Base-by-base conservation (phyloP, 2,329 filamentous ascomycete species). In the Dothideomycetidae sp. region DNA sequence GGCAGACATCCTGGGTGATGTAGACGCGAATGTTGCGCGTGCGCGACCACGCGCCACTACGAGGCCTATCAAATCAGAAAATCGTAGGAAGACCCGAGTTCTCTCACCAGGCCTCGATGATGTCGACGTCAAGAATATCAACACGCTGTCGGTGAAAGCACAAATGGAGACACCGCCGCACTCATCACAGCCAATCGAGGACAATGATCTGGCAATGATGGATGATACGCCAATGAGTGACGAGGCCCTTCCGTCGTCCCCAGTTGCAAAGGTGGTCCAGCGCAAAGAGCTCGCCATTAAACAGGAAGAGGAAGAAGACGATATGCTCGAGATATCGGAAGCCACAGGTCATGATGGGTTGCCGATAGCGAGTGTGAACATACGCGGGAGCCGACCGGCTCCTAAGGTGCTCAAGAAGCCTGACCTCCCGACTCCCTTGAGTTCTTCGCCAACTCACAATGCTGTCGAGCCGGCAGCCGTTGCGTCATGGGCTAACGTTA, bases 151-250 rank as follows among this genome's bases (percentile, higher is more conserved):
- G 5, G 30, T 28, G 14, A 18, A 16, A 5, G 21, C 28, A 7
- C 39, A 33, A 17, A 36, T 30, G 16, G 39, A 41, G 32, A 41
- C 39, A 16, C 39, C 33, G n/a, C 33, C 39, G 12, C 14, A 16
- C 5, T 31, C 32, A 4, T 38, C 45, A 16, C 42, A 42, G 15
- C 33, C 43, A 3, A 40, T 43, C 15, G 45, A 42, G 11, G 53
- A 61, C 43, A 26, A 26, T 26, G 69, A 75, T 39, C 69, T 69
- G 15, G 54, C 61, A 3, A 62, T 70, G 35, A 59, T 85, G 38
- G 78, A 90, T 44, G 75, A 78, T 50, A 61, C 82, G n/a, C 69
- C 69, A n/a, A 88, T 90, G 76, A 86, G 81, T 55, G 86, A 94
- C 50, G 75, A 78, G 2, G 67, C 60, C 10, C 46, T 80, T 29